Evolutionary conservation across 306 rosid species (phyloP).

Genomic region (Gleditsia sinensis): DNA sequence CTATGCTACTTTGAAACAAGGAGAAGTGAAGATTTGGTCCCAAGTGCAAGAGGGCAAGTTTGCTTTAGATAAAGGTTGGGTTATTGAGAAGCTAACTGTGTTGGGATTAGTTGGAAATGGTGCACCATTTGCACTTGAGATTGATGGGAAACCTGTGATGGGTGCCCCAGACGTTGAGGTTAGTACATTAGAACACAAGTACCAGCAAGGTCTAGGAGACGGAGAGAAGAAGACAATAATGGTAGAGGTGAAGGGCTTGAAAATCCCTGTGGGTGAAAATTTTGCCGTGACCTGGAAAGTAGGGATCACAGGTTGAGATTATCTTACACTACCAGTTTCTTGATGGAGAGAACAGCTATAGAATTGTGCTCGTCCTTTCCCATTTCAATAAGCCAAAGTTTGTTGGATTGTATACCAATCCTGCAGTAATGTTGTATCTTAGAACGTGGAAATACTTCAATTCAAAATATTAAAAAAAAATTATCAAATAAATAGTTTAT

Average conservation of each 20-base stretch:
- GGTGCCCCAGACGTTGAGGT: slow-evolving; percentile 44
- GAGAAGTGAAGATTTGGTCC: slow-evolving; percentile 83
- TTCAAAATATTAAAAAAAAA: no score
- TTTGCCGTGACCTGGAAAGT: slow-evolving; percentile 86
- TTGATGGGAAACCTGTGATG: slow-evolving; percentile 53
- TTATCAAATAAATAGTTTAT: no score
- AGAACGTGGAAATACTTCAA: not conserved
- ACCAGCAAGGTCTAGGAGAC: slow-evolving; percentile 36
- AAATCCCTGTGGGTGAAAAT: slow-evolving; percentile 75
- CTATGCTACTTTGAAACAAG: slow-evolving; percentile 59
- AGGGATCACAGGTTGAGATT: slow-evolving; percentile 44
- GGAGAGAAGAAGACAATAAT: slow-evolving; percentile 54
- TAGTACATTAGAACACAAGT: slow-evolving; percentile 46
- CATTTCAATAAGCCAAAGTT: slow-evolving; percentile 37
- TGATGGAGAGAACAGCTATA: slow-evolving; percentile 51
- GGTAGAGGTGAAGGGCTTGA: slow-evolving; percentile 72
- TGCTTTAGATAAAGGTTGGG: slow-evolving; percentile 77
- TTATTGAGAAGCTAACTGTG: slow-evolving; percentile 67
- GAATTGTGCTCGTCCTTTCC: slow-evolving; percentile 54
- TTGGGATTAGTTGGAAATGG: slow-evolving; percentile 70
- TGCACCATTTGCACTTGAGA: slow-evolving; percentile 50
- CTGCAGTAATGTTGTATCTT: not conserved
- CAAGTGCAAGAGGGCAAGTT: slow-evolving; percentile 80
- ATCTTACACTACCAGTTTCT: slow-evolving; percentile 7
- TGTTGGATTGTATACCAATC: slow-evolving; percentile 1